Conservation (phyloP, 2,329 filamentous ascomycete species). For the Trichophyton simii region DNA sequence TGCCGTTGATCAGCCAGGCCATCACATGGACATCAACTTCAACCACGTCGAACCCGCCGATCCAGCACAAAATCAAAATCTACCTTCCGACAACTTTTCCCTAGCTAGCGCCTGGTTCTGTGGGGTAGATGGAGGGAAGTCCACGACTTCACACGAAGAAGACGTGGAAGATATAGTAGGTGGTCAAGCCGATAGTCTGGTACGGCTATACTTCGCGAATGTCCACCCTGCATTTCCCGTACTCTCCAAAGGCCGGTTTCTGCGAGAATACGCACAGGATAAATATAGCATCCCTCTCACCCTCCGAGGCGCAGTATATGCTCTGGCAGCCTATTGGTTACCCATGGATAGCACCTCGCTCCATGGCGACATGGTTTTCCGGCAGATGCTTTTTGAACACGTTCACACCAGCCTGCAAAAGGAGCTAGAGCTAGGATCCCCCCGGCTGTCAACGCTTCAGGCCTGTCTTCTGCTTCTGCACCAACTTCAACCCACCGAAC, state of each 20-base stretch:
- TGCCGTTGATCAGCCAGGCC: conserved; percentile 34
- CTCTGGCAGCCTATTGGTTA: not conserved
- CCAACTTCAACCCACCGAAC: not conserved
- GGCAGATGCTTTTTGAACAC: not conserved
- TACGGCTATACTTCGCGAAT: conserved; percentile 36
- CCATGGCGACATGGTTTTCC: not conserved
- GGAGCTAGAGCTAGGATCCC: not conserved
- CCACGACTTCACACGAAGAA: conserved; percentile 29
- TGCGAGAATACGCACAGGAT: not conserved
- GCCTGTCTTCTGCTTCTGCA: conserved; percentile 1
- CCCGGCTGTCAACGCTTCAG: not conserved
- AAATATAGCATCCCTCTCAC: not conserved
- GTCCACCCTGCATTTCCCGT: conserved; percentile 34
- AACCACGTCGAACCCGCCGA: conserved; percentile 32
- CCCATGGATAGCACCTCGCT: not conserved
- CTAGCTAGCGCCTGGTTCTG: conserved; percentile 36
- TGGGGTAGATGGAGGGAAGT: conserved; percentile 29
- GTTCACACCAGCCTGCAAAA: not conserved
- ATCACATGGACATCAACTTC: conserved; percentile 34
- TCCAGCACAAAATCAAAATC: conserved; percentile 22
- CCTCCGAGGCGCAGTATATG: not conserved
- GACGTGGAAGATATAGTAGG: conserved; percentile 34
- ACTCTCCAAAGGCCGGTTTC: not conserved
- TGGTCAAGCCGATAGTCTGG: conserved; percentile 30
- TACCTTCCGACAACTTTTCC: conserved; percentile 36